Conservation (phyloP, 2,329 filamentous ascomycete genomes). For the Aphanocladium album region DNA sequence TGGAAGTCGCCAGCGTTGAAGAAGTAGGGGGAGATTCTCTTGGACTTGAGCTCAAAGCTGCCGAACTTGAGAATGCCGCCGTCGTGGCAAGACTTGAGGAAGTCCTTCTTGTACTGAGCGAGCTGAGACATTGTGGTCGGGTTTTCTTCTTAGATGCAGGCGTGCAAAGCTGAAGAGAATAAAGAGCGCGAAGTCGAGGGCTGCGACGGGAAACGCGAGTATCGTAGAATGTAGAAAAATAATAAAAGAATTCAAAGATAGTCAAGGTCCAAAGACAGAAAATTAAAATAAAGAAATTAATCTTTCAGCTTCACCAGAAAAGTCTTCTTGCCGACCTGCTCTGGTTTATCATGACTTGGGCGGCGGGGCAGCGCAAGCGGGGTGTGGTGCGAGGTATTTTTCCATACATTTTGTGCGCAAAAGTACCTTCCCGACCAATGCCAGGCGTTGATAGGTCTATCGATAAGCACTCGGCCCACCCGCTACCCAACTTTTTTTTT, state of each 20-base stretch:
- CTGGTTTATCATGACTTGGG: not conserved
- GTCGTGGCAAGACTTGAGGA: constrained; percentile 63
- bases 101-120: constrained; percentile 63
- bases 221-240: not conserved
- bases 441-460: constrained; percentile 16
- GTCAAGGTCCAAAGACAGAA: not conserved
- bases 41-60: constrained; percentile 85
- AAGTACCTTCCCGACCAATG: not conserved
- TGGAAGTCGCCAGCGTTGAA: constrained; percentile 95
- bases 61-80: constrained; percentile 75
- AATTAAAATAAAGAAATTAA: not conserved
- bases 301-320: not conserved
- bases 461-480: constrained; percentile 21
- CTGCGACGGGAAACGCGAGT: too few species aligned
- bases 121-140: constrained; percentile 41
- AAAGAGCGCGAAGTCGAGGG: too few species aligned
- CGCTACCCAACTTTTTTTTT: constrained; percentile 5
- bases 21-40: constrained; percentile 90
- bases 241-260: not conserved
- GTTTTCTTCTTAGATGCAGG: not conserved
- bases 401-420: not conserved
- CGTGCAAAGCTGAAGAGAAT: not conserved
- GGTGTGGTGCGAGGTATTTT: not conserved
- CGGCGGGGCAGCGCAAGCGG: constrained; percentile 3
- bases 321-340: not conserved